These are phyloP conservation scores for Trichocladium uniseriatum DNA, from an alignment of 495 filamentous ascomycete species.

Conservation along the genomic window DNA sequence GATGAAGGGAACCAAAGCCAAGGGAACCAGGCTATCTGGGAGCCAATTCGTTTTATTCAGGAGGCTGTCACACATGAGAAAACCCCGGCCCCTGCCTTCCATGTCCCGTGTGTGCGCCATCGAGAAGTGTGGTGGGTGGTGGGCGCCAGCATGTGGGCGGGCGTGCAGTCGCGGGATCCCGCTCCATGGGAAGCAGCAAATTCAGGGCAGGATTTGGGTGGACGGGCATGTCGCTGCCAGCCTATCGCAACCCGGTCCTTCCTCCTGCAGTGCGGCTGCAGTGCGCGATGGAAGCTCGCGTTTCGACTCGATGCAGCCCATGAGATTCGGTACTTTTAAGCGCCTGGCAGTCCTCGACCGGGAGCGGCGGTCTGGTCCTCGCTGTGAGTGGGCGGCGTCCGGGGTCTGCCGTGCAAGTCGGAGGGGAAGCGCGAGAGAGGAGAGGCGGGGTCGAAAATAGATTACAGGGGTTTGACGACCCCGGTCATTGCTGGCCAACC, in stretches of 20 bases:
- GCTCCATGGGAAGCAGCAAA: neutral
- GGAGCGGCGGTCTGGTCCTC: neutral
- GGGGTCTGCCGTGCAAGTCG: constrained; percentile 8
- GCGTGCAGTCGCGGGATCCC: neutral
- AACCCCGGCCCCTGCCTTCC: neutral
- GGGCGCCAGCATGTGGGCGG: neutral
- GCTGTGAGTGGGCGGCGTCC: constrained; percentile 15
- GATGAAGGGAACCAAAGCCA: neutral
- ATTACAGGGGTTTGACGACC: constrained; percentile 1
- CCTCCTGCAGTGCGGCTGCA: constrained; percentile 8
- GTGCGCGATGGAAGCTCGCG: constrained; percentile 14
- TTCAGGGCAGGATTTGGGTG: neutral
- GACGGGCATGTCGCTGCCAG: neutral
- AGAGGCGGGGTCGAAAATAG: constrained; percentile 23
- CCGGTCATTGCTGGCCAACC: constrained; percentile 15
- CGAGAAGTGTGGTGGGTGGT: neutral
- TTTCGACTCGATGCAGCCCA: constrained; percentile 18
- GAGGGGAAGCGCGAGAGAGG: constrained; percentile 1
- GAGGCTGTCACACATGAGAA: neutral
- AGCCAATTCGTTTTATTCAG: constrained; percentile 13
- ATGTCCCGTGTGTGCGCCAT: constrained; percentile 4
- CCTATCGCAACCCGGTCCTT: constrained; percentile 6
- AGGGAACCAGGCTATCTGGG: neutral
- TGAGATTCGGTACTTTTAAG: constrained; percentile 21
- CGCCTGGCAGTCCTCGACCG: constrained; percentile 11